Evolutionary conservation across 139 green algal species (phyloP).

Genomic region (Chlorella vulgaris): DNA sequence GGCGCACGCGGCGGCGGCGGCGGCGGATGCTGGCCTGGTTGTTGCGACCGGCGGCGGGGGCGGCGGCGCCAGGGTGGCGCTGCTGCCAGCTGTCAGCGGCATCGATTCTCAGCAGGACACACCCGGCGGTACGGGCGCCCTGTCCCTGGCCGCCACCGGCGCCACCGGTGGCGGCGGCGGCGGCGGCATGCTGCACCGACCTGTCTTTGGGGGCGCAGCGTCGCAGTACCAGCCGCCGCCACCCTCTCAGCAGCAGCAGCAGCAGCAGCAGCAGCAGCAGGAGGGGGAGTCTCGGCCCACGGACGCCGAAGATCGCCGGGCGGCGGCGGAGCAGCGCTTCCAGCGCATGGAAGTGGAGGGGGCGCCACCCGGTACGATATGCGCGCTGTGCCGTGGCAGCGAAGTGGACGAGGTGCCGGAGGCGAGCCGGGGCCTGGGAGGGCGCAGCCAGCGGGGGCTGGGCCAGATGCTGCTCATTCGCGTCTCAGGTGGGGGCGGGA

Average conservation of each 20-base stretch:
- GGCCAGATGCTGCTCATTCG: conserved; percentile 23
- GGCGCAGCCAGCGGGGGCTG: conserved; percentile 15
- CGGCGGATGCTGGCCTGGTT: too few species aligned
- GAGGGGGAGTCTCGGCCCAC: conserved; percentile 6
- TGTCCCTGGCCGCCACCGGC: background rate
- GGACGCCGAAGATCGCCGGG: background rate
- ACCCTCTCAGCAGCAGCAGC: too few species aligned
- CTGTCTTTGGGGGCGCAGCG: background rate
- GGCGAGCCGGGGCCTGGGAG: background rate
- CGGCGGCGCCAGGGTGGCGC: background rate
- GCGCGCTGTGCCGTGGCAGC: conserved; percentile 37
- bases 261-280: conserved; percentile 18
- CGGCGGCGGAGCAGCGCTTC: conserved; percentile 18
- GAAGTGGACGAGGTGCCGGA: conserved; percentile 6
- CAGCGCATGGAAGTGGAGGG: conserved; percentile 18
- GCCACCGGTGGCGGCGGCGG: background rate
- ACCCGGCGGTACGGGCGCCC: background rate
- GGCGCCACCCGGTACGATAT: conserved; percentile 37
- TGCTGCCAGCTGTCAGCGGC: conserved; percentile 8
- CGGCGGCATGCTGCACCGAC: background rate
- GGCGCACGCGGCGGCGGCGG: too few species aligned
- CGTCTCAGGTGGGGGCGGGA: conserved; percentile 9
- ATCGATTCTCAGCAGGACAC: background rate
- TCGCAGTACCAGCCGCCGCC: background rate
- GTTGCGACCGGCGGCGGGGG: background rate